Base-by-base conservation (phyloP, 768 basidiomycete species). In the Mycena haematopus region DNA sequence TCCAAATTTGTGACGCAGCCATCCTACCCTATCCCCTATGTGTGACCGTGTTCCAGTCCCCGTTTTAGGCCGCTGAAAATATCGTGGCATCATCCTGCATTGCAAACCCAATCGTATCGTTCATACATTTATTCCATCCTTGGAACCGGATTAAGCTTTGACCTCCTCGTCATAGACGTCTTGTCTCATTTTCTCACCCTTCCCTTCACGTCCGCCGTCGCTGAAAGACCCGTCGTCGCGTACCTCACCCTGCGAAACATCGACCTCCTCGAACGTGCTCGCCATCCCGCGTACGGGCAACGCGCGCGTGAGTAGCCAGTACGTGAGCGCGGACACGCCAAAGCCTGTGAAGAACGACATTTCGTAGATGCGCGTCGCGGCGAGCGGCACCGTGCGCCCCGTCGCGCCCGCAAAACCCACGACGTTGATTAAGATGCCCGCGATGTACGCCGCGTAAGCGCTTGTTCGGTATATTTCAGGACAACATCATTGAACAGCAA, bases 271-370 rank as follows among this genome's bases (percentile, higher is more conserved):
- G 69, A 89, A 90, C 42, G 65, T 73, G 29, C 72, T 63, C 31
- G 76, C 76, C 46, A 76, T 52, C 22, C 62, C 62, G 3, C 6
- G 52, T 7, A 63, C 62, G 38, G 62, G 62, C 31, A 62, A 17
- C 38, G 31, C 33, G 24, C 49, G 51, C 25, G 36, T 47, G 25
- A 62, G 61, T 13, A 38, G 14, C 61, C 61, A 83, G 74, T 94
- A 95, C 46, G 89, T 71, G 61, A 90, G 52, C 10, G 84, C 78
- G 2, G 91, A 90, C 45, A 88, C 82, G 31, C 84, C 86, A 66
- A 92, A 90, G 29, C 92, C 92, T n/a, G 89, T 89, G 76, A 93
- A 90, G 82, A 93, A 95, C 14, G 90, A 86, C 78, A 93, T 82
- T 55, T 88, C 77, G 74, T 90, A 92, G 66, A 91, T 83, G 56